Conservation (phyloP, 2,329 filamentous ascomycete species). For the Nemania diffusa region DNA sequence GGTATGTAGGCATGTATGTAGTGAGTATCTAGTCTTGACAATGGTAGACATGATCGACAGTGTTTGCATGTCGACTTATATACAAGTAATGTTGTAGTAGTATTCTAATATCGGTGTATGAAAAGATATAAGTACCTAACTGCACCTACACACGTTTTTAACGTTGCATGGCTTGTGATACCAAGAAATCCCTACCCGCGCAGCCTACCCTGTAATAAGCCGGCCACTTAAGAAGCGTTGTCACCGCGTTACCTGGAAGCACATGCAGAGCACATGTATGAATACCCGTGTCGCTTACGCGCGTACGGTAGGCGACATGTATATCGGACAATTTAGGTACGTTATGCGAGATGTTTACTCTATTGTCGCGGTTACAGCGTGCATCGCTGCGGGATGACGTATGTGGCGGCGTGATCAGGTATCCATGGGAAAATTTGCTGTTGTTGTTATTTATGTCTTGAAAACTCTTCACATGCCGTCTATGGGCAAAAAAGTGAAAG, state of each 20-base stretch:
- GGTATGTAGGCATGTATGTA: too few relatives aligned
- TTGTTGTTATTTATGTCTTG: neutral
- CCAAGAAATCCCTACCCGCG: neutral
- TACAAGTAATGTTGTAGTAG: neutral
- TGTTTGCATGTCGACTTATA: neutral
- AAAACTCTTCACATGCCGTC: neutral
- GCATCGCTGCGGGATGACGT: constrained; percentile 28
- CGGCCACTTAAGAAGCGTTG: neutral
- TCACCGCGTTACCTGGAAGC: neutral
- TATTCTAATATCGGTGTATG: neutral
- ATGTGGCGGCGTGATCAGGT: neutral
- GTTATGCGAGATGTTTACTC: constrained; percentile 25
- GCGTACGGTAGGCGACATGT: neutral
- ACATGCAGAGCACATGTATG: neutral
- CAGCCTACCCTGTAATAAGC: neutral
- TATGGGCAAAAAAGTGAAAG: neutral
- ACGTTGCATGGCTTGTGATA: too few relatives aligned
- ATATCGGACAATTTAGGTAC: constrained; percentile 20
- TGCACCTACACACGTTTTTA: neutral
- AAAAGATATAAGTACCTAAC: neutral
- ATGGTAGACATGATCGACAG: constrained; percentile 10
- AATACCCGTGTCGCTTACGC: neutral
- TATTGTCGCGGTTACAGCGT: constrained; percentile 15
- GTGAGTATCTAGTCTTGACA: neutral
- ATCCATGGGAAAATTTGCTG: neutral